Conservation (phyloP, 1,284 basidiomycete species). For the Ceratobasidium sp. region DNA sequence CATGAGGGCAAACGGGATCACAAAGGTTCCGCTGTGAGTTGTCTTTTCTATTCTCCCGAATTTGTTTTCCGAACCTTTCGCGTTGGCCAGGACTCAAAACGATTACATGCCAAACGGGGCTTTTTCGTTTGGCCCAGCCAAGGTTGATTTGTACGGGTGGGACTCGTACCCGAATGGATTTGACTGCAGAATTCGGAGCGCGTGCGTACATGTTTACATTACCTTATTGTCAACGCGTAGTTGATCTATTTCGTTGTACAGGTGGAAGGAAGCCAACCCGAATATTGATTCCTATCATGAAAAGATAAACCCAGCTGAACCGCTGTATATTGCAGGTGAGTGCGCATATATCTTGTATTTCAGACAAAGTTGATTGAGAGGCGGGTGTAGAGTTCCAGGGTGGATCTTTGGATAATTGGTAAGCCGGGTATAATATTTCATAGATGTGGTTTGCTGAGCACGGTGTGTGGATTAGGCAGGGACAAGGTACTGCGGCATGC, state of each 20-base stretch:
- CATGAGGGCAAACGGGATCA: constrained; percentile 34
- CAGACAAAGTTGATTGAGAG: too few species aligned
- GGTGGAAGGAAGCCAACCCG: constrained; percentile 29
- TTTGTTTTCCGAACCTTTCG: too few species aligned
- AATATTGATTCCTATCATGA: constrained; percentile 26
- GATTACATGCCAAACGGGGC: constrained; percentile 15
- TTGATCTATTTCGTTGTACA: neutral
- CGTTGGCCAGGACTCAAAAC: constrained; percentile 39
- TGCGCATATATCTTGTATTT: too few species aligned
- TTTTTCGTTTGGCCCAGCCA: constrained; percentile 27
- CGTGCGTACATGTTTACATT: constrained; percentile 3
- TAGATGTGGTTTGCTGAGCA: constrained; percentile 45
- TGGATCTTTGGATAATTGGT: constrained; percentile 41
- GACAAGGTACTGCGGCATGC: constrained; percentile 29
- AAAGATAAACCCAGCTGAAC: constrained; percentile 30
- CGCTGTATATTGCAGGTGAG: constrained; percentile 36
- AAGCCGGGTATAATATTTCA: neutral
- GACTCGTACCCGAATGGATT: constrained; percentile 40
- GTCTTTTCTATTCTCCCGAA: neutral
- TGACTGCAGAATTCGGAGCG: constrained; percentile 24
- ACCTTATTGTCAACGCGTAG: neutral
- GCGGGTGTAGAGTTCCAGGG: constrained; percentile 29
- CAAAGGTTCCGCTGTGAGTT: constrained; percentile 35
- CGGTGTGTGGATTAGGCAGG: constrained; percentile 49
- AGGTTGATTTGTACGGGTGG: constrained; percentile 39